phyloP scores from a whole-genome alignment of 371 early-diverging fungal species.

The Nematocida displodere region DNA sequence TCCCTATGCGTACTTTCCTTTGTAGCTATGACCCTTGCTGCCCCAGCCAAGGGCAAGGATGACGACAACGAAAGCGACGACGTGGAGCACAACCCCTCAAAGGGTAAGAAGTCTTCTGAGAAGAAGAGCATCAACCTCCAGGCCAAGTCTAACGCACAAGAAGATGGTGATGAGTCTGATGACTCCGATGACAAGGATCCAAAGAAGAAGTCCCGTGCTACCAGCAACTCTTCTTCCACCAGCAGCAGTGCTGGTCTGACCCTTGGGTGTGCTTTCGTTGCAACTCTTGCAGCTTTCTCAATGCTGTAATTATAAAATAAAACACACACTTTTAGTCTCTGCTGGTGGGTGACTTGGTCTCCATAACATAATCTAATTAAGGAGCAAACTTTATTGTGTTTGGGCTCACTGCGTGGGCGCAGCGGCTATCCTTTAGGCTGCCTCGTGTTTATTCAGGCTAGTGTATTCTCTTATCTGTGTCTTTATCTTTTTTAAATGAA shows the following conservation, averaged over 20 bases:
- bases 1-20: background rate
- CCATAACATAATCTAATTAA: background rate
- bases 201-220: background rate
- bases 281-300: background rate
- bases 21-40: background rate
- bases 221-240: background rate
- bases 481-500: background rate
- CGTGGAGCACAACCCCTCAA: background rate
- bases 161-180: background rate
- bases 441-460: background rate
- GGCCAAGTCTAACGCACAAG: background rate
- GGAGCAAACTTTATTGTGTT: background rate
- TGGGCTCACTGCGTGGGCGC: background rate
- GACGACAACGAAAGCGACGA: background rate
- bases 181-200: background rate
- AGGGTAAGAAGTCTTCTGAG: background rate
- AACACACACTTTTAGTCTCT: background rate
- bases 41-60: background rate
- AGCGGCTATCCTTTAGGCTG: background rate
- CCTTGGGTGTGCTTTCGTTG: background rate
- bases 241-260: no score
- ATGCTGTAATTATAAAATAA: background rate
- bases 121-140: background rate
- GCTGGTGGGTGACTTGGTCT: background rate
- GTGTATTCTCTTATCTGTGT: background rate